Base-by-base conservation (phyloP, 1,284 basidiomycete species). In the Chalciporus piperatoides region DNA sequence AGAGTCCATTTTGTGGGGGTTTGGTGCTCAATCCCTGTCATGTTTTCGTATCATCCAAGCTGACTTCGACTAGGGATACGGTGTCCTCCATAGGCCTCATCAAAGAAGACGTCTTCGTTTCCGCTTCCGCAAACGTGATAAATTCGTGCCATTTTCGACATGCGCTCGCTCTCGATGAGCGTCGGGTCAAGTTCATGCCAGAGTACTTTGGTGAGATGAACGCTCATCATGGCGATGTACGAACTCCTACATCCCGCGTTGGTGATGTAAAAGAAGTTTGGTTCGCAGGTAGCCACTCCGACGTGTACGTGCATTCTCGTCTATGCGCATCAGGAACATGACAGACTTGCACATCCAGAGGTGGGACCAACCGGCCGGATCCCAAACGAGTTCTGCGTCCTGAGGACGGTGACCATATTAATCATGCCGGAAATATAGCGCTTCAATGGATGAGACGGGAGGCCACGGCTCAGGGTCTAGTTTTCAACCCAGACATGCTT, bases 111-210 rank as follows among this genome's bases (percentile, higher is more conserved):
- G 54, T 48, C 9, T 47, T 61, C 1, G 51, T 69, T 1, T 41
- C 54, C 0, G 44, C 57, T 0, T 55, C 53, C 2, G 35, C 52
- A 10, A 48, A 49, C 0, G 42, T 42, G 11, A 44, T 56, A 4
- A 56, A 68, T 19, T 56, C 67, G 4, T 69, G 62, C 19, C 59
- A 60, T 48, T 68, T 71, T 48, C 62, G 71, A 21, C 72, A 74
- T 40, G 71, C 70, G 0, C 64, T 72, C 9, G 63, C 68, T n/a
- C 63, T 72, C 3, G 70, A 72, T 48, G 71, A 72, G 46, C 55
- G 56, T 23, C 63, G 68, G 56, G 52, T 70, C 30, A 71, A 71
- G 41, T 73, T 72, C 53, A 60, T 69, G 46, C 68, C 71, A 0
- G 72, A 74, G 49, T 68, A 67, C 24, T 60, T 61, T 23, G 0